Evolutionary conservation across 768 basidiomycete genomes (phyloP), one percentile per base, ranked within the genome.

Genomic region (Leccinum disarticulatum): DNA sequence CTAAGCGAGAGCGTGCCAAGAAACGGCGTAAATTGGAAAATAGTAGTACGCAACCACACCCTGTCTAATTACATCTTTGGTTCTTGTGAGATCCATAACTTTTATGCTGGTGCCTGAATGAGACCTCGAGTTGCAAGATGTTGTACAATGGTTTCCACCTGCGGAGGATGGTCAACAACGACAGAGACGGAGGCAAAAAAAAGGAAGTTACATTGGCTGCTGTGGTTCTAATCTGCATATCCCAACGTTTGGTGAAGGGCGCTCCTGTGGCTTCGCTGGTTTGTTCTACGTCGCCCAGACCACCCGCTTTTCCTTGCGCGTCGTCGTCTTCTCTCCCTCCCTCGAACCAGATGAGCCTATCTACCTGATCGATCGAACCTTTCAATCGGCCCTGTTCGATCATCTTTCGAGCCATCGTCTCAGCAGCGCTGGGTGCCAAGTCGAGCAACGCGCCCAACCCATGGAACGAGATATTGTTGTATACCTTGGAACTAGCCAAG

Each of bases 321-420:
- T 91, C 89, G 59, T 95, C 93, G 61, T 94, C 94, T 68, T 98
- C 95, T 54, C 82, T 80, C 38, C 84, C 81, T 41, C 84, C 88
- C 66, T 98, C 95, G 61, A 99, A 99, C 82, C 90, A 91, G 62
- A 99, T 96, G 51, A 98, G 81, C 64, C 85, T 88, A 60, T 96
- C 93, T 14, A 98, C 94, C 71, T 99, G 97, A 71, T 99, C 97
- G 59, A 99, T 96, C 59, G 87, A 88, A 28, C 91, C 97, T 62
- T 91, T 87, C 61, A 98, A 77, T 57, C 97, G 88, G 9, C 93
- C 91, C 75, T 99, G 97, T 70, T 98, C 95, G 54, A 99, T 97
- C 97, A 99, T 99, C 71, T 91, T 92, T 55, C 96, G 84, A 10
- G 96, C 95, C 90, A 98, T 98, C 1, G 88, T 93, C 76, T 99